Evolutionary conservation across 2,329 filamentous ascomycete genomes (phyloP), one percentile per base, ranked within the genome.

Genomic region (Stagonosporopsis tanaceti): DNA sequence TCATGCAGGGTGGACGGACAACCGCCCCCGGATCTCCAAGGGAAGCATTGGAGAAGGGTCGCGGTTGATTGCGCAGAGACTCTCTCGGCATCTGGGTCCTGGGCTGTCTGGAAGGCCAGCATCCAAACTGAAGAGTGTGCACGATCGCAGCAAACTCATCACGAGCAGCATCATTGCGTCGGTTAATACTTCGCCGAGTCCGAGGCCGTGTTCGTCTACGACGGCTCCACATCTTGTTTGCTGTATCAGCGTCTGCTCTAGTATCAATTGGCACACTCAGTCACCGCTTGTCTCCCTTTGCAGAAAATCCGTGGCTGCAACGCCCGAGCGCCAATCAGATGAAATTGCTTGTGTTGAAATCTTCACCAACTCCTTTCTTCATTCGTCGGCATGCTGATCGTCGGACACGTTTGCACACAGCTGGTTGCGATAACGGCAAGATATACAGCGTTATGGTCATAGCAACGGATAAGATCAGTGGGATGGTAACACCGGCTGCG

Each of bases 1-100:
- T 48, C 30, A 46, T 57, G 54, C 54, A 53, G 54, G 54, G 54
- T 35, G 48, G 50, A 47, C 54, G 48, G 45, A 57, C 27, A 57
- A 57, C 45, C 54, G 48, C 45, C 48, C 53, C 54, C 54, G 54
- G 54, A 57, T 57, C 27, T 45, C 44, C 48, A 57, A 11, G 25
- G 45, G 32, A 44, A 48, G 22, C 22, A 5, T 53, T 57, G 44
- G 48, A 57, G 39, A 53, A 53, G 32, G 37, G 24, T 25, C 28
- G 30, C 25, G 40, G 53, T 44, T 57, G 39, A 32, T 40, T 45
- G 45, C n/a, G 44, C 27, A 50, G 35, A 47, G 24, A 25, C 25
- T 20, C 34, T 25, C 24, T 30, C 22, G 20, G 22, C 20, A 30
- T 50, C 32, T 30, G 20, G 24, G n/a, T 50, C n/a, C 42, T 47